Conservation (phyloP, 1,284 basidiomycete species). For the Golubevia sp. region DNA sequence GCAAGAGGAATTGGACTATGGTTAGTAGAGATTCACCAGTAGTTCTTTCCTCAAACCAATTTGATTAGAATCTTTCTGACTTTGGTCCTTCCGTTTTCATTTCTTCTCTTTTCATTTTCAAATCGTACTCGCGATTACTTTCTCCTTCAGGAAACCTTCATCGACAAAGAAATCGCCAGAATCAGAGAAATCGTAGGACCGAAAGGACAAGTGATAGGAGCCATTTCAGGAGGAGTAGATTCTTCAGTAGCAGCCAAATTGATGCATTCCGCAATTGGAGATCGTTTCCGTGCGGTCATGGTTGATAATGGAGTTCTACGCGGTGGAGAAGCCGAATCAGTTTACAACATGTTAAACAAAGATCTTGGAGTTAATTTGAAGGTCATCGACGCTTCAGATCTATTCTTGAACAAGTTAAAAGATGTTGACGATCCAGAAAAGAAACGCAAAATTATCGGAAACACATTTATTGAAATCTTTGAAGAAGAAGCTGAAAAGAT, state of each 20-base stretch:
- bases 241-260: constrained; percentile 97
- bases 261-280: constrained; percentile 99
- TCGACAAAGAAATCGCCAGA: constrained; percentile 92
- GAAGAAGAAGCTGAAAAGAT: constrained; percentile 89
- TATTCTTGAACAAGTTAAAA: constrained; percentile 86
- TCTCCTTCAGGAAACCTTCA: constrained; percentile 81
- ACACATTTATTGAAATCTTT: constrained; percentile 98
- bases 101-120: constrained; percentile 4
- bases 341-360: constrained; percentile 91
- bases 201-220: constrained; percentile 94
- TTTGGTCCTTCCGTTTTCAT: not conserved
- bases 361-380: constrained; percentile 96
- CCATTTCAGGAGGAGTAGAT: constrained; percentile 96
- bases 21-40: constrained; percentile 64
- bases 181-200: constrained; percentile 94
- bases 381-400: constrained; percentile 90
- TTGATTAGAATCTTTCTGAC: not conserved
- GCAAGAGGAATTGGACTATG: constrained; percentile 91
- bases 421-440: constrained; percentile 94
- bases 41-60: not conserved
- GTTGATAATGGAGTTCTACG: constrained; percentile 98
- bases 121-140: not conserved
- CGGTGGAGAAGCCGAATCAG: constrained; percentile 86
- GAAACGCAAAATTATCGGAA: constrained; percentile 98
- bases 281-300: constrained; percentile 97